phyloP scores from a whole-genome alignment of 2,329 filamentous ascomycete genomes.

The Rutstroemia sp. region DNA sequence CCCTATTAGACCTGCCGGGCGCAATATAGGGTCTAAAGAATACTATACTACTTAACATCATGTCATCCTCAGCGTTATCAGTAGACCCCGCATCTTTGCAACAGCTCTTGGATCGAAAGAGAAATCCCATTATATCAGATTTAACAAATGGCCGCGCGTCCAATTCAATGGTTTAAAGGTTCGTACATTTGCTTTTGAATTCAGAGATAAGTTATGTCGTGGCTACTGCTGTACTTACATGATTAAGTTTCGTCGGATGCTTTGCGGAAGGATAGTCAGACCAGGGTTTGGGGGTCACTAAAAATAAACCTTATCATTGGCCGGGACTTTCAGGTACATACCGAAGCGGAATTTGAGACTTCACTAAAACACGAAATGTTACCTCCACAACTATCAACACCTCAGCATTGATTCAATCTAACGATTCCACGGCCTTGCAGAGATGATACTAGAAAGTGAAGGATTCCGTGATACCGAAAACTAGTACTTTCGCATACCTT shows the following conservation, averaged over 20 bases:
- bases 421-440: neutral
- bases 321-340: constrained; percentile 1
- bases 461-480: neutral
- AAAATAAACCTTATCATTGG: constrained; percentile 7
- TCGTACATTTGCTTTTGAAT: neutral
- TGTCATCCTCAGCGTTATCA: no score
- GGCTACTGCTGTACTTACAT: neutral
- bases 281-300: neutral
- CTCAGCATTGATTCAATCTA: neutral
- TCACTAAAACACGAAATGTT: constrained; percentile 5
- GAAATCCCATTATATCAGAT: no score
- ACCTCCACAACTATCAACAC: neutral
- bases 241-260: neutral
- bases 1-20: neutral
- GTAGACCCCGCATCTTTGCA: no score
- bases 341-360: constrained; percentile 5
- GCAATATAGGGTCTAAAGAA: no score
- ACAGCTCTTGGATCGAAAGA: no score
- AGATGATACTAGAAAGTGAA: neutral
- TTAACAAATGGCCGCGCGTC: no score
- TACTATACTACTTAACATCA: no score
- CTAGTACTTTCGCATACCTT: neutral
- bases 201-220: neutral
- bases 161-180: neutral
- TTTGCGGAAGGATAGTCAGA: neutral